Conservation (phyloP, 2,329 filamentous ascomycete species). For the Ophiostoma novo-ulmi region DNA sequence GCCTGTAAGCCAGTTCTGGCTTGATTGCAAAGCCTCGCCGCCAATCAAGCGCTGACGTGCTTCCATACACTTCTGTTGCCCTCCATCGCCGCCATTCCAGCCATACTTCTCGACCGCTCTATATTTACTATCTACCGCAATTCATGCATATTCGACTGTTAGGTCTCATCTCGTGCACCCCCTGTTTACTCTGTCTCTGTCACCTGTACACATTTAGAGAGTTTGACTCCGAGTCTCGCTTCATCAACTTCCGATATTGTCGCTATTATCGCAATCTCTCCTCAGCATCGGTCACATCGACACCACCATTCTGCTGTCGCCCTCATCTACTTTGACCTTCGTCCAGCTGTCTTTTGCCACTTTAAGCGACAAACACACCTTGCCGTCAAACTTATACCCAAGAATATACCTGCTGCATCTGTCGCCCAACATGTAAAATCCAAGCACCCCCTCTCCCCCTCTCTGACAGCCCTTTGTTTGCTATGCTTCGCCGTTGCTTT, state of each 20-base stretch:
- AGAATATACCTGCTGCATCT: not conserved
- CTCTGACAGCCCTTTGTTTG: not conserved
- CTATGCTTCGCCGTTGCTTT: not conserved
- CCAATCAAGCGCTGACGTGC: constrained; percentile 16
- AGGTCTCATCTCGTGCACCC: not conserved
- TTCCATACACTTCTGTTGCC: constrained; percentile 23
- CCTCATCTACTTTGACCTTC: not conserved
- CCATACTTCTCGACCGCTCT: not conserved
- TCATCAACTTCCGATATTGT: not conserved
- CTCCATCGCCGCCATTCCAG: constrained; percentile 19
- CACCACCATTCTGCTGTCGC: not conserved
- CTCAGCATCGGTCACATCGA: not conserved
- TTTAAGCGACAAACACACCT: not conserved
- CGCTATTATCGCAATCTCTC: not conserved
- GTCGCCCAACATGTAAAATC: constrained; percentile 21
- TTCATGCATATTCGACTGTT: not conserved
- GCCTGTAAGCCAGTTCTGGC: not conserved
- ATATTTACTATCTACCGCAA: no score
- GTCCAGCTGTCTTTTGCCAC: no score
- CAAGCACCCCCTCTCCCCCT: not conserved
- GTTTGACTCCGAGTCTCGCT: not conserved
- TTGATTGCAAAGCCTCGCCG: constrained; percentile 18
- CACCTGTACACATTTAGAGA: not conserved
- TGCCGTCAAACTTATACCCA: not conserved
- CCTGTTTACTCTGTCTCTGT: not conserved